Evolutionary conservation across 257 asterid species (phyloP).

Genomic region (Petunia axillaris): DNA sequence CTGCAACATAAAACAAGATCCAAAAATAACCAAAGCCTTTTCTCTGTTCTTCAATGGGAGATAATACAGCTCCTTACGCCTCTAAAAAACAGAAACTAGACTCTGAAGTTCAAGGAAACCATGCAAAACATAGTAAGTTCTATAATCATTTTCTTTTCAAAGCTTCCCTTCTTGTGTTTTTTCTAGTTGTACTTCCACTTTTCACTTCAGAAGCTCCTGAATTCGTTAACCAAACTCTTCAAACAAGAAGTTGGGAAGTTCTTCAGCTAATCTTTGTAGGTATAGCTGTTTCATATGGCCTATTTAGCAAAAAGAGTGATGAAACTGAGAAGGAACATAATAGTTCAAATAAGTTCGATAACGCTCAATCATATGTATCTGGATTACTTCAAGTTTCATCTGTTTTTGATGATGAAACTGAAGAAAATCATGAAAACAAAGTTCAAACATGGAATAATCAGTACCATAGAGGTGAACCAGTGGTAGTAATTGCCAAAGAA

Average conservation of each 20-base stretch:
- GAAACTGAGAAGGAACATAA: conserved; percentile 52
- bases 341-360: conserved; percentile 40
- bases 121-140: conserved; percentile 55
- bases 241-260: conserved; percentile 84
- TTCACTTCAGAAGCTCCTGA: conserved; percentile 77
- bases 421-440: conserved; percentile 50
- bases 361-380: conserved; percentile 67
- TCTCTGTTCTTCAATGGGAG: conserved; percentile 60
- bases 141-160: conserved; percentile 56
- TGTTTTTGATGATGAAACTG: conserved; percentile 83
- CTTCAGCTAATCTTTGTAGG: conserved; percentile 90
- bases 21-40: conserved; percentile 21
- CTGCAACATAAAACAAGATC: conserved; percentile 32
- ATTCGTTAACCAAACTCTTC: conserved; percentile 58
- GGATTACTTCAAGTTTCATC: conserved; percentile 82
- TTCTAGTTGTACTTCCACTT: conserved; percentile 61
- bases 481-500: conserved; percentile 51
- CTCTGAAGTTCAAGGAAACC: conserved; percentile 33
- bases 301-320: conserved; percentile 80
- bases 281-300: conserved; percentile 90
- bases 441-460: conserved; percentile 65
- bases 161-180: conserved; percentile 52
- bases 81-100: conserved; percentile 36
- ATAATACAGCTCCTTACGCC: conserved; percentile 34
- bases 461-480: conserved; percentile 71